Evolutionary conservation across 2,329 filamentous ascomycete genomes (phyloP).

Genomic region (Furcasterigmium furcatum): DNA sequence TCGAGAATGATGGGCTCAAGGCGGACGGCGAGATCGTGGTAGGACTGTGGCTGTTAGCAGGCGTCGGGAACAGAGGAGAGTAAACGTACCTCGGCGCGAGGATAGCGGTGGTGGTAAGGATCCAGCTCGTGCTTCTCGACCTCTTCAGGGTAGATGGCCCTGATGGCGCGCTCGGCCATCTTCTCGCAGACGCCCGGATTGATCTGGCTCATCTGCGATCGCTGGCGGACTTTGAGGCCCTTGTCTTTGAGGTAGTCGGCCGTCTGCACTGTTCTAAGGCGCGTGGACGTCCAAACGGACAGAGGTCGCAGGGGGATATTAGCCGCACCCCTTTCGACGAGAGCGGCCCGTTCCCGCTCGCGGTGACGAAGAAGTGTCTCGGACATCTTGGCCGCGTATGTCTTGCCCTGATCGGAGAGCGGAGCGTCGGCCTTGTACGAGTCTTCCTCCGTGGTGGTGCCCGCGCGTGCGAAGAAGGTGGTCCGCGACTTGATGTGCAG

Average conservation of each 20-base stretch:
- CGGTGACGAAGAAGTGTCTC: slow-evolving; percentile 80
- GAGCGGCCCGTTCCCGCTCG: slow-evolving; percentile 70
- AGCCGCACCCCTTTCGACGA: slow-evolving; percentile 65
- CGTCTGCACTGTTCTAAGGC: slow-evolving; percentile 87
- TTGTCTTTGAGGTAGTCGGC: slow-evolving; percentile 73
- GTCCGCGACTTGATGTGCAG: slow-evolving; percentile 93
- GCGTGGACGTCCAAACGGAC: slow-evolving; percentile 92
- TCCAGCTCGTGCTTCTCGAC: slow-evolving; percentile 90
- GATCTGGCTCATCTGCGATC: slow-evolving; percentile 95
- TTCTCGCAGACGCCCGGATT: slow-evolving; percentile 96
- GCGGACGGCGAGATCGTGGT: slow-evolving; percentile 96
- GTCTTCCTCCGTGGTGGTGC: slow-evolving; percentile 82
- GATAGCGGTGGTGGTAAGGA: slow-evolving; percentile 95
- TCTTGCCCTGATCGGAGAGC: slow-evolving; percentile 73
- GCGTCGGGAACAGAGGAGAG: not conserved
- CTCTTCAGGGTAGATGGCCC: slow-evolving; percentile 82
- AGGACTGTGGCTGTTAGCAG: slow-evolving; percentile 60
- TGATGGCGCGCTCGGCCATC: slow-evolving; percentile 80
- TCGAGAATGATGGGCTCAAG: slow-evolving; percentile 97
- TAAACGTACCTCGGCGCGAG: slow-evolving; percentile 74
- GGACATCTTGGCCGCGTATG: slow-evolving; percentile 83
- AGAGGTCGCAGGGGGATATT: slow-evolving; percentile 73
- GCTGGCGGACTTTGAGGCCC: slow-evolving; percentile 84
- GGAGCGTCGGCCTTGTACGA: slow-evolving; percentile 89
- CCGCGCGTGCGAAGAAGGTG: slow-evolving; percentile 89